Evolutionary conservation across 2,329 filamentous ascomycete genomes (phyloP).

Genomic region (Rhynchosporium secalis): DNA sequence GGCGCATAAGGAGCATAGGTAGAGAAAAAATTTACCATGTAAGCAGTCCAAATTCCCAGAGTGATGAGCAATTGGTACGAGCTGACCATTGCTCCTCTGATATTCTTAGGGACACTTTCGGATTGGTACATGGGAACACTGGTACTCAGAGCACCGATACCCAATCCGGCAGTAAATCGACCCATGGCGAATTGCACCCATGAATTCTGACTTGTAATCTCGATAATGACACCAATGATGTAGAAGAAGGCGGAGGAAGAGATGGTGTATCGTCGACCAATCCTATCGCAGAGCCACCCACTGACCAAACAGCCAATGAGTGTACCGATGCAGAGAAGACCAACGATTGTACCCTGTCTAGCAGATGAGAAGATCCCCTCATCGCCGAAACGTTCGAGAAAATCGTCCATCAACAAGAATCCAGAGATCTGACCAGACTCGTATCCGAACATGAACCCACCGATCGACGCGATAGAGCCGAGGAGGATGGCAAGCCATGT

Average conservation of each 20-base stretch:
- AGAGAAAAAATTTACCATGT: slow-evolving; percentile 45
- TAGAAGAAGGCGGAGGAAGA: slow-evolving; percentile 63
- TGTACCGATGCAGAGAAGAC: slow-evolving; percentile 61
- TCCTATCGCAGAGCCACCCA: slow-evolving; percentile 60
- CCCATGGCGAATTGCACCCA: slow-evolving; percentile 69
- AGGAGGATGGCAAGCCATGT: slow-evolving; percentile 50
- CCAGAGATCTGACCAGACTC: slow-evolving; percentile 48
- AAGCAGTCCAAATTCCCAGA: slow-evolving; percentile 61
- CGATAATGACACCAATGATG: slow-evolving; percentile 61
- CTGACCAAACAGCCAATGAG: slow-evolving; percentile 57
- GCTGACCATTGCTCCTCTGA: slow-evolving; percentile 63
- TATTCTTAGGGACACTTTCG: slow-evolving; percentile 63
- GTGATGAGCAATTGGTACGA: slow-evolving; percentile 71
- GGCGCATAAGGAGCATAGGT: not conserved
- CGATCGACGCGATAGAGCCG: slow-evolving; percentile 53
- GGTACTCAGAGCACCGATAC: slow-evolving; percentile 64
- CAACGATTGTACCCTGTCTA: slow-evolving; percentile 63
- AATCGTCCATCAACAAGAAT: slow-evolving; percentile 62
- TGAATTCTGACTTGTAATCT: slow-evolving; percentile 56
- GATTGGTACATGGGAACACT: slow-evolving; percentile 69
- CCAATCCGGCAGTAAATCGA: slow-evolving; percentile 64
- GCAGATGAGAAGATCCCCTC: slow-evolving; percentile 53
- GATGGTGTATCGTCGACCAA: slow-evolving; percentile 64
- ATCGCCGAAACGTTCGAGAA: slow-evolving; percentile 53
- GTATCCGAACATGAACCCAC: slow-evolving; percentile 57